phyloP scores from a whole-genome alignment of 2,329 filamentous ascomycete genomes.

The Plenodomus lindquistii region DNA sequence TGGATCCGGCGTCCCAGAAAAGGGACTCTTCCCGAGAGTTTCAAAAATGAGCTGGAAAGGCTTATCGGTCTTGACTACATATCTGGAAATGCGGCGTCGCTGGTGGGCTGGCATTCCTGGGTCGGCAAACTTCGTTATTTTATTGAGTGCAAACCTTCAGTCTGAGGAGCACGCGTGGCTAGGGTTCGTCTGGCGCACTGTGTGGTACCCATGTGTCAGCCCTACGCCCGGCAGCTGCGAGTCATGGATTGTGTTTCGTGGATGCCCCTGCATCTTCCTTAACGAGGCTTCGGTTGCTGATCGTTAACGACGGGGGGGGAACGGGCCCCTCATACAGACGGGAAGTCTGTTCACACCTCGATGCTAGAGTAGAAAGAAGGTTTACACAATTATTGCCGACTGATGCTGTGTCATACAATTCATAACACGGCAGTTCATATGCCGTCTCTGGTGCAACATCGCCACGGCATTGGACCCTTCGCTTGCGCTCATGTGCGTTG shows the following conservation, averaged over 20 bases:
- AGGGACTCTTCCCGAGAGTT: not conserved
- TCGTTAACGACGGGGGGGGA: conserved; percentile 1
- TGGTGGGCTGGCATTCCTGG: not conserved
- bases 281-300: conserved; percentile 2
- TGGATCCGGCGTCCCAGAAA: not conserved
- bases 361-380: conserved; percentile 3
- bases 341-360: conserved; percentile 3
- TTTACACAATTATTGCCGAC: conserved; percentile 3
- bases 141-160: not conserved
- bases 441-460: not conserved
- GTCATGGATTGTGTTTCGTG: conserved; percentile 4
- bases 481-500: not conserved
- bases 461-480: not conserved
- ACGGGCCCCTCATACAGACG: conserved; percentile 3
- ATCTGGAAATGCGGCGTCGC: not conserved
- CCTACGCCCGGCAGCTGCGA: conserved; percentile 6
- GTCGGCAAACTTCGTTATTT: not conserved
- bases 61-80: not conserved
- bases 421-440: not conserved
- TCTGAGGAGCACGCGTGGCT: not conserved
- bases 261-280: conserved; percentile 2
- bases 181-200: not conserved
- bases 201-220: conserved; percentile 9
- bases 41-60: not conserved
- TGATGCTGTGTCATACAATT: conserved; percentile 2